Base-by-base conservation (phyloP, 2,329 filamentous ascomycete genomes). In the Fusarium aywerte region DNA sequence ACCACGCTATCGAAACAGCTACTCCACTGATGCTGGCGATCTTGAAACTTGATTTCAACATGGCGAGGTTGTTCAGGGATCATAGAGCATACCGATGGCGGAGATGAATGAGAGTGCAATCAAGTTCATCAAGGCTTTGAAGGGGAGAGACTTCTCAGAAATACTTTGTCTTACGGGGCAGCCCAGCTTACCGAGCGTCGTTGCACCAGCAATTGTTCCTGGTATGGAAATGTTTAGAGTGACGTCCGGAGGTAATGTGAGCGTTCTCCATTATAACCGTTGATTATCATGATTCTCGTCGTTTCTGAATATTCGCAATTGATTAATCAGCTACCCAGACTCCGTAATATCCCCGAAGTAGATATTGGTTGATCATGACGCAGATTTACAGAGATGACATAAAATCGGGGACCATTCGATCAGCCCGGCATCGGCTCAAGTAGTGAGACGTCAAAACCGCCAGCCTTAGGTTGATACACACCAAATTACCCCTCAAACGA, bases 401-500 rank as follows among this genome's bases (percentile, higher is more conserved):
- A 49, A 49, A 21, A 29, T 5, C 11, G 16, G 21, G 40, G 40
- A 57, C 12, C 32, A 35, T 8, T 35, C 16, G 8, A 33, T 33
- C 16, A n/a, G 6, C n/a, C 15, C 32, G 39, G 32, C 42, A 32
- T 32, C 4, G 25, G 23, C 35, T 32, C 23, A 21, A 16, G 25
- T 3, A 5, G 13, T 12, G 11, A 38, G 44, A 47, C 31, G 31
- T 25, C 39, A 62, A 65, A 40, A 57, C 43, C 62, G 25, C 29
- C 35, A 18, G 56, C 49, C 61, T 65, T 21, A 61, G 61, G 55
- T 65, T 50, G 39, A 39, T 47, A 55, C 33, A 55, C 38, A 20
- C 12, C 40, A 38, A 35, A 5, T 65, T 65, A 61, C 61, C 62
- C 61, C 62, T 65, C 62, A 61, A 61, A 60, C 61, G 43, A 65